phyloP scores from a whole-genome alignment of 805 yeast genomes.

The Hanseniaspora osmophila region DNA sequence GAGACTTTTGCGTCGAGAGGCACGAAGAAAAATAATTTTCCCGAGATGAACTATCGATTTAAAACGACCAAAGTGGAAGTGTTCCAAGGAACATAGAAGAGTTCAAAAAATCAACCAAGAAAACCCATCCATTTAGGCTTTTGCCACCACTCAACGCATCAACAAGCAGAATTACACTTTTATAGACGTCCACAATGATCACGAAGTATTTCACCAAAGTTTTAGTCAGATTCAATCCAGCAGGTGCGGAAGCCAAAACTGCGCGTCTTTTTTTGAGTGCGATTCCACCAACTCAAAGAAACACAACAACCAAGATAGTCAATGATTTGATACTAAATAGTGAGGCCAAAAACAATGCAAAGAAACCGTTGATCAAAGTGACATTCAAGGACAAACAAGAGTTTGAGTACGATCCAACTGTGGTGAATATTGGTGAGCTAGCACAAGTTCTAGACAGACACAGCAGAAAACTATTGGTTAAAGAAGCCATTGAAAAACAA shows the following conservation, averaged over 20 bases:
- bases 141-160: too few species aligned
- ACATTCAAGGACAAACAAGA: conserved; percentile 69
- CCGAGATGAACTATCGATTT: too few species aligned
- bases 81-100: too few species aligned
- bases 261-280: conserved; percentile 70
- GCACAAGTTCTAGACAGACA: conserved; percentile 61
- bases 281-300: conserved; percentile 62
- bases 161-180: background rate
- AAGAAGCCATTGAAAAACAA: conserved; percentile 47
- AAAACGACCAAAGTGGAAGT: too few species aligned
- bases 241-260: conserved; percentile 56
- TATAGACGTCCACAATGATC: conserved; percentile 39
- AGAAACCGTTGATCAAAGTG: conserved; percentile 53
- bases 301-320: conserved; percentile 41
- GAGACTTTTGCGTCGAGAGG: too few species aligned
- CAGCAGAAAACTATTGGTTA: conserved; percentile 61
- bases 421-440: conserved; percentile 43
- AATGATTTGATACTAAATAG: conserved; percentile 40
- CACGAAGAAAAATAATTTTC: too few species aligned
- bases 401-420: conserved; percentile 52
- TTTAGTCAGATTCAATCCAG: conserved; percentile 65
- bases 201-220: conserved; percentile 79
- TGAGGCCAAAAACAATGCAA: conserved; percentile 20
- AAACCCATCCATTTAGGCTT: too few species aligned
- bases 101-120: too few species aligned